These are phyloP conservation scores for Brassica incana DNA, from an alignment of 345 rosid genomes.

Conservation along the genomic window DNA sequence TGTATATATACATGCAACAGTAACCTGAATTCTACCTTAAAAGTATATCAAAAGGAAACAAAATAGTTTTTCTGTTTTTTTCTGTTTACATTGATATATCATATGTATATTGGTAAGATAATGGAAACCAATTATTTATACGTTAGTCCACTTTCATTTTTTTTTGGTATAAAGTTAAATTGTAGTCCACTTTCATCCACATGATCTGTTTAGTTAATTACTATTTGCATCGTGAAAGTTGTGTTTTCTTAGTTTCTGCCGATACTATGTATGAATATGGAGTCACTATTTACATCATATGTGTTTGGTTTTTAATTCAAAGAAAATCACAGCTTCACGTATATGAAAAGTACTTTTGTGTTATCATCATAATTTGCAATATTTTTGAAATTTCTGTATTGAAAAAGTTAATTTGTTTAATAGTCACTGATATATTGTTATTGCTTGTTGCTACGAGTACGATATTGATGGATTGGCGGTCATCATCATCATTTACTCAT, in stretches of 20 bases:
- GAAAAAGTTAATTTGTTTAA: not conserved
- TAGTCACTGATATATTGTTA: slow-evolving; percentile 8
- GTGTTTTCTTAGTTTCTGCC: not conserved
- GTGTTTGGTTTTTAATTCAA: not conserved
- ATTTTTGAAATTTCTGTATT: not conserved
- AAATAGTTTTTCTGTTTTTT: not conserved
- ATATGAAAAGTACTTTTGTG: not conserved
- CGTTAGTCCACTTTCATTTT: not conserved
- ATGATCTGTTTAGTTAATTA: slow-evolving; percentile 21
- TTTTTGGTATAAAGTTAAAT: not conserved
- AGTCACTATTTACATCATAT: not conserved
- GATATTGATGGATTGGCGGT: slow-evolving; percentile 28
- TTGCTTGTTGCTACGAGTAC: slow-evolving; percentile 28
- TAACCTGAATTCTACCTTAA: slow-evolving; percentile 19
- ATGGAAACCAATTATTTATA: slow-evolving; percentile 12
- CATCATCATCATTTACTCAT: slow-evolving; percentile 14
- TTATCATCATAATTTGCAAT: slow-evolving; percentile 3
- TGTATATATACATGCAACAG: slow-evolving; percentile 4
- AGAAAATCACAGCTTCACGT: not conserved
- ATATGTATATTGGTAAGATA: not conserved
- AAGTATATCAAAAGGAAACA: slow-evolving; percentile 16
- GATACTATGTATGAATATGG: not conserved
- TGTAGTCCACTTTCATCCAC: slow-evolving; percentile 24
- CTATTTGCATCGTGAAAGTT: slow-evolving; percentile 10
- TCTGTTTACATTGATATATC: not conserved